Conservation (phyloP, 2,329 filamentous ascomycete genomes). For the Fusarium brevicatenulatum region DNA sequence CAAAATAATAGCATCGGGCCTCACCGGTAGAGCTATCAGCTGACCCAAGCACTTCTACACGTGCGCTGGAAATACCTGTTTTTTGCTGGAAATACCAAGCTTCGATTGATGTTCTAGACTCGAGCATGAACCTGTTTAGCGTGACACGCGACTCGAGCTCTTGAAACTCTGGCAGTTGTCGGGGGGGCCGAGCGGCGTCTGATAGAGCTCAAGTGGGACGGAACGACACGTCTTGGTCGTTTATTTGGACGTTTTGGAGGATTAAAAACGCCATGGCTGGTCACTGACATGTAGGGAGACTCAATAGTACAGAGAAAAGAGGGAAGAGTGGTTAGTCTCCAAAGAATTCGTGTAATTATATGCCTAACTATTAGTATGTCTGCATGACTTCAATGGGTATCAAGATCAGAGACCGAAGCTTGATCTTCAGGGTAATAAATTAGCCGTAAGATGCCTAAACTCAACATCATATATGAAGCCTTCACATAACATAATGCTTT, state of each 20-base stretch:
- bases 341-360: background rate
- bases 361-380: background rate
- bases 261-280: background rate
- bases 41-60: background rate
- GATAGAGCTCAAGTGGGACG: slow-evolving; percentile 11
- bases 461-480: background rate
- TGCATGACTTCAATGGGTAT: background rate
- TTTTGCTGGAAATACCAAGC: background rate
- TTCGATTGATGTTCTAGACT: background rate
- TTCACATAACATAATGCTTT: background rate
- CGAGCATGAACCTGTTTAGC: slow-evolving; percentile 17
- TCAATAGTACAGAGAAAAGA: background rate
- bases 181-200: slow-evolving; percentile 16
- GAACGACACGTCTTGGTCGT: background rate
- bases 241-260: background rate
- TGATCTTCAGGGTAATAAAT: background rate
- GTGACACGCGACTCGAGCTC: slow-evolving; percentile 18
- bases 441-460: background rate
- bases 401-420: too few species aligned
- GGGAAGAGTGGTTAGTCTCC: background rate
- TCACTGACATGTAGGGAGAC: background rate
- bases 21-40: slow-evolving; percentile 13
- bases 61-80: slow-evolving; percentile 18
- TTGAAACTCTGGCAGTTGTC: slow-evolving; percentile 18
- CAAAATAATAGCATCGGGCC: background rate